Base-by-base conservation (phyloP, 2,329 filamentous ascomycete species). In the Colletotrichum lindemuthianum region DNA sequence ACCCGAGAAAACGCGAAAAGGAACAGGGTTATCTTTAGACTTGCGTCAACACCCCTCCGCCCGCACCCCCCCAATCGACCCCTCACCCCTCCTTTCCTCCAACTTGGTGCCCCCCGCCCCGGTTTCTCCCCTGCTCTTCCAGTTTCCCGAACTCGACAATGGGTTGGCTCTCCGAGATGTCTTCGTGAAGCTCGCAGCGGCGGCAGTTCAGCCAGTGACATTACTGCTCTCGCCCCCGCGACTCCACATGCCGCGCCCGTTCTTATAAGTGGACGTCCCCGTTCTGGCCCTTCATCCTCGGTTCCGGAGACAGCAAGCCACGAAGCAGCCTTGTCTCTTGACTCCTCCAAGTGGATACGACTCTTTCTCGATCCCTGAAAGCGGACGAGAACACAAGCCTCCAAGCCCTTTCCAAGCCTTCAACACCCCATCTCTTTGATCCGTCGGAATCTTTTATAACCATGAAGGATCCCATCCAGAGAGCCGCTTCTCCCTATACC, bases 381-480 rank as follows among this genome's bases (percentile, higher is more conserved):
- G 58, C 63, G 63, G 63, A 65, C 45, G 63, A 65, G 51, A 65
- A 65, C 58, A 65, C 47, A 61, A 61, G 63, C 61, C 58, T 52
- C 45, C 58, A 61, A 65, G 51, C 58, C 51, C 51, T 65, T 56
- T 44, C 58, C 63, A 65, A 63, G 59, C 63, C 63, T 59, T 66
- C 32, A 54, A 54, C 60, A 59, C 60, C 60, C 53, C 59, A 66
- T 59, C 60, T 49, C 43, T 37, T 45, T 54, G 15, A 40, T n/a
- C 48, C 43, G 32, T 57, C 53, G 48, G 63, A 64, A 60, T 57
- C 63, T 60, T 55, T 65, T 58, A 78, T 78, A 79, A 77, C 73
- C 75, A 78, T 78, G 73, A 76, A 72, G 72, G 76, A 78, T 71
- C 78, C 79, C 77, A 68, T 79, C 71, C 67, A 69, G 68, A 77